Evolutionary conservation across 306 rosid genomes (phyloP), one percentile per base, ranked within the genome.

Genomic region (Cicer chorassanicum): DNA sequence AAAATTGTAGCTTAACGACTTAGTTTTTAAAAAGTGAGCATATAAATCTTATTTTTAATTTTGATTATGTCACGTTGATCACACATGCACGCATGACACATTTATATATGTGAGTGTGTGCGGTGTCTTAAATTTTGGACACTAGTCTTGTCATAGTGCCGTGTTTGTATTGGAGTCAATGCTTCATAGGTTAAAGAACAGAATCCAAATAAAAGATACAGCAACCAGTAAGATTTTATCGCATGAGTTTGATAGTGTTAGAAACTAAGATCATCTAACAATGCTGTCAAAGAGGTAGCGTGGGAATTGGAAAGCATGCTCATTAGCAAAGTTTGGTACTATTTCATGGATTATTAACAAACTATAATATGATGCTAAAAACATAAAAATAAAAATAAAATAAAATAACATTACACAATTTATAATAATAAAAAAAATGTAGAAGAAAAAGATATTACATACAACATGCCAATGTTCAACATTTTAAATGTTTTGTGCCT

Each of bases 281-380:
- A 44, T 36, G 42, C 55, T 50, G 43, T 42, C 69, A 8, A 34
- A 41, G 57, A 65, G 38, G 45, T 13, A 6, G 19, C 13, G 62
- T 55, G 50, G 49, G 46, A 56, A 55, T 67, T 45, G 8, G 29
- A 75, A 68, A 65, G 66, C 75, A 77, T 6, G 15, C 61, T 34
- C 44, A 14, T 69, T 36, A 38, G 57, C 16, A 11, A 42, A 34
- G 39, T 39, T 18, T 51, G 24, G 48, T 24, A 68, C 16, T 55
- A 38, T 41, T 57, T 36, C 62, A 59, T 6, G 36, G 74, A 67
- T 29, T 66, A 43, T 43, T 76, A 43, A 45, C 60, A 56, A 34
- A 44, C 62, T 43, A 55, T 34, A 66, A 66, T 44, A 43, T 5
- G 36, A 29, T 18, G 11, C 16, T 12, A 36, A 12, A 44, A 65